Conservation (phyloP, 2,329 filamentous ascomycete genomes). For the Hypoxylon sp. region DNA sequence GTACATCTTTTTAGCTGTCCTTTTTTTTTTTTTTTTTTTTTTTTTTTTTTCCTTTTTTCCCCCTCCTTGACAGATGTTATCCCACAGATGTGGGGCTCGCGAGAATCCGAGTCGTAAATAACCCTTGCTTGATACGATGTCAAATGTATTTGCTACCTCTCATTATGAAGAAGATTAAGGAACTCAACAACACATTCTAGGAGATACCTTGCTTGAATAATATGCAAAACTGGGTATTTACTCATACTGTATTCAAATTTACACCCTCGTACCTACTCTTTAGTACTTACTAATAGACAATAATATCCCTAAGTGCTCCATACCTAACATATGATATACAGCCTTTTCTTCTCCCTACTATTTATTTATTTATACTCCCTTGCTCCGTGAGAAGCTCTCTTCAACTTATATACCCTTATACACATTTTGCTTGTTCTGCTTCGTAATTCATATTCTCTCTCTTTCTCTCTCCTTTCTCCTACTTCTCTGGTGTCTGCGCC, state of each 20-base stretch:
- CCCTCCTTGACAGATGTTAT: no score
- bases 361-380: constrained; percentile 8
- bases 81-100: no score
- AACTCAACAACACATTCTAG: not conserved
- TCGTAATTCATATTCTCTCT: not conserved
- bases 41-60: no score
- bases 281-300: constrained; percentile 6
- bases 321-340: constrained; percentile 19
- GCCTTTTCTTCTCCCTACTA: not conserved
- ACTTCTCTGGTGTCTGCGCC: not conserved
- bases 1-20: not conserved
- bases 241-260: constrained; percentile 12
- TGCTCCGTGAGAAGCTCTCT: constrained; percentile 14
- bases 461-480: not conserved
- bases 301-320: constrained; percentile 4
- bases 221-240: constrained; percentile 12
- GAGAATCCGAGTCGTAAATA: no score
- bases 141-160: no score
- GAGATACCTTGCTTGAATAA: not conserved
- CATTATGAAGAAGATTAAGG: no score
- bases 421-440: not conserved
- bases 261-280: not conserved
- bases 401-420: constrained; percentile 8
- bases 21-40: not conserved
- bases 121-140: no score